These are phyloP conservation scores for Phialocephala subalpina DNA, from an alignment of 2,329 filamentous ascomycete species.

Conservation along the genomic window DNA sequence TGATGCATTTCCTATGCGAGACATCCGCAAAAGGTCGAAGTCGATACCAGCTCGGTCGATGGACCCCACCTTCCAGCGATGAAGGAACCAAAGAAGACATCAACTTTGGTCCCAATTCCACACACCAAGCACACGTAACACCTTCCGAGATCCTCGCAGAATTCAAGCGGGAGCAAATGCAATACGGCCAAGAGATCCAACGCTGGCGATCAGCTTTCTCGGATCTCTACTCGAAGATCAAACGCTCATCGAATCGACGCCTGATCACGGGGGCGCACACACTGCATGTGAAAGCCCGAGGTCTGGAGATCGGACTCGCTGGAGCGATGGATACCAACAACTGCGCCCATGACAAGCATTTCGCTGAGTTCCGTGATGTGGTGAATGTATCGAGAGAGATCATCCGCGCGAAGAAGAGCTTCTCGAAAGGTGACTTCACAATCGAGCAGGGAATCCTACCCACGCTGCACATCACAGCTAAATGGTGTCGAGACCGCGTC, in stretches of 20 bases:
- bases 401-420: conserved; percentile 2
- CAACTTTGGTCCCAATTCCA: background rate
- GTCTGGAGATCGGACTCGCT: background rate
- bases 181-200: background rate
- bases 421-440: conserved; percentile 11
- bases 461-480: conserved; percentile 1
- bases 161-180: background rate
- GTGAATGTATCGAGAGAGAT: conserved; percentile 9
- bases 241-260: conserved; percentile 10
- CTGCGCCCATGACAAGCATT: conserved; percentile 11
- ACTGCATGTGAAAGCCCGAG: conserved; percentile 6
- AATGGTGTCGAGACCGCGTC: conserved; percentile 11
- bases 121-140: background rate
- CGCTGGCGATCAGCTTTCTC: conserved; percentile 8
- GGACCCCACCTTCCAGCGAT: background rate
- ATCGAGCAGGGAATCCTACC: conserved; percentile 6
- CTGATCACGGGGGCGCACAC: conserved; percentile 11
- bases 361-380: conserved; percentile 7
- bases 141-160: background rate
- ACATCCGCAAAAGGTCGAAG: background rate
- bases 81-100: background rate
- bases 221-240: conserved; percentile 14
- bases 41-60: background rate
- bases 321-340: conserved; percentile 1
- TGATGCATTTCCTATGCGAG: conserved; percentile 8